A percentile compares a stretch with the other conserved stretches of the same genome.
phyloP scores from a whole-genome alignment of 352 stramenopile species.

The Pythium aphanidermatum region DNA sequence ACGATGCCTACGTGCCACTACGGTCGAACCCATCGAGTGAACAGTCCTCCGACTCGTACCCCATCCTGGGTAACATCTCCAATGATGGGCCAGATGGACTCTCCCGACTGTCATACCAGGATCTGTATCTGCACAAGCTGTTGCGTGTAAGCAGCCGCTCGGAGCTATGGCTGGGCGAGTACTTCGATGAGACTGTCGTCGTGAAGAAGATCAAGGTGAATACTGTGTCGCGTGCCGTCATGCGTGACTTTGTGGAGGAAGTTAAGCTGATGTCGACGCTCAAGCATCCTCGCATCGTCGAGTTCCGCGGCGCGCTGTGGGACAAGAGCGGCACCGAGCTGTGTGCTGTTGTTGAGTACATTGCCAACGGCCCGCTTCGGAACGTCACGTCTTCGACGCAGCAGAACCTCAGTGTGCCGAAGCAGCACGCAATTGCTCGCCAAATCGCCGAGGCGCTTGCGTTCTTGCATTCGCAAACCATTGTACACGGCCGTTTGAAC shows the following conservation, averaged over 20 bases:
- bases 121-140: slow-evolving; percentile 67
- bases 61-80: slow-evolving; percentile 51
- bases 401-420: slow-evolving; percentile 38
- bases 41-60: slow-evolving; percentile 51
- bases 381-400: slow-evolving; percentile 36
- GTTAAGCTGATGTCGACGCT: slow-evolving; percentile 73
- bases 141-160: slow-evolving; percentile 65
- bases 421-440: slow-evolving; percentile 60
- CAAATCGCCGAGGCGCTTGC: slow-evolving; percentile 63
- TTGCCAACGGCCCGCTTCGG: slow-evolving; percentile 56
- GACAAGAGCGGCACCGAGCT: slow-evolving; percentile 62
- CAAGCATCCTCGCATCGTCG: slow-evolving; percentile 54
- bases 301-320: slow-evolving; percentile 72
- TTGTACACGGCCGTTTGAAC: slow-evolving; percentile 72
- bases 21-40: slow-evolving; percentile 53
- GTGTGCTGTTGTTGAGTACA: slow-evolving; percentile 67
- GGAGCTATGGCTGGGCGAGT: slow-evolving; percentile 73
- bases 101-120: slow-evolving; percentile 58
- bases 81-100: slow-evolving; percentile 64
- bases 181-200: slow-evolving; percentile 50
- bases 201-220: slow-evolving; percentile 83
- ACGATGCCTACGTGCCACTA: slow-evolving; percentile 11
- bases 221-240: slow-evolving; percentile 48
- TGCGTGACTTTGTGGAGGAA: slow-evolving; percentile 76
- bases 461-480: slow-evolving; percentile 62